phyloP scores from a whole-genome alignment of 75 land plant species.

The Chamaecyparis obtusa region DNA sequence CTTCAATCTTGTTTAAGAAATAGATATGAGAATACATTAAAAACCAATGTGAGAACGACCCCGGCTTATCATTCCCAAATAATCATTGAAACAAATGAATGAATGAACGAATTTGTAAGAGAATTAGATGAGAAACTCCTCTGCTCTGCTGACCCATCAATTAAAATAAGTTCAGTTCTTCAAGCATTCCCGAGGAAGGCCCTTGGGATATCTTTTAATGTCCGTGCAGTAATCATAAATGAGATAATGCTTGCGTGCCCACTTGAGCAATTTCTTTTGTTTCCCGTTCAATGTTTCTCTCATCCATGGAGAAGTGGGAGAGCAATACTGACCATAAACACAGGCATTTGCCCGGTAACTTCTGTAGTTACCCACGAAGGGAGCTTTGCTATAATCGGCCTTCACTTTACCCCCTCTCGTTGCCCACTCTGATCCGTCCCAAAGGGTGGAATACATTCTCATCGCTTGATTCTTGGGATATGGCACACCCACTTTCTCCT shows the following conservation, averaged over 20 bases:
- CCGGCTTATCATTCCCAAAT: too few relatives aligned
- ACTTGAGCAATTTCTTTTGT: conserved; percentile 10
- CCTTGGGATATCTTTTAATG: conserved; percentile 15
- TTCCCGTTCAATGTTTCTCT: conserved; percentile 12
- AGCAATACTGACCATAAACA: neutral
- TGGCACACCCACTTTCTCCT: conserved; percentile 26
- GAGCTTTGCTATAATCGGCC: conserved; percentile 30
- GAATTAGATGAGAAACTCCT: neutral
- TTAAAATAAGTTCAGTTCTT: neutral
- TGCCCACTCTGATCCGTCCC: conserved; percentile 25
- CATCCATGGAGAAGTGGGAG: neutral
- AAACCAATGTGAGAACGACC: too few relatives aligned
- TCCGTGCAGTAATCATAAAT: conserved; percentile 41
- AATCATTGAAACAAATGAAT: too few relatives aligned
- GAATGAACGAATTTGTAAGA: too few relatives aligned
- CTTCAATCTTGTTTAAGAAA: too few relatives aligned
- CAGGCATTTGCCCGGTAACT: neutral
- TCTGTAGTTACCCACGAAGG: conserved; percentile 20
- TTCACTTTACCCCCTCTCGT: conserved; percentile 28
- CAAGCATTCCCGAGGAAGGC: conserved; percentile 26
- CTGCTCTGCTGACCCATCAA: neutral
- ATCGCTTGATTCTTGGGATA: conserved; percentile 30
- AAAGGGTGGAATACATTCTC: conserved; percentile 22
- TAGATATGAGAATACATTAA: too few relatives aligned
- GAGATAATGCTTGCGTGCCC: conserved; percentile 28